Evolutionary conservation across 805 yeast species (phyloP).

Genomic region (Nematodospora valgi): DNA sequence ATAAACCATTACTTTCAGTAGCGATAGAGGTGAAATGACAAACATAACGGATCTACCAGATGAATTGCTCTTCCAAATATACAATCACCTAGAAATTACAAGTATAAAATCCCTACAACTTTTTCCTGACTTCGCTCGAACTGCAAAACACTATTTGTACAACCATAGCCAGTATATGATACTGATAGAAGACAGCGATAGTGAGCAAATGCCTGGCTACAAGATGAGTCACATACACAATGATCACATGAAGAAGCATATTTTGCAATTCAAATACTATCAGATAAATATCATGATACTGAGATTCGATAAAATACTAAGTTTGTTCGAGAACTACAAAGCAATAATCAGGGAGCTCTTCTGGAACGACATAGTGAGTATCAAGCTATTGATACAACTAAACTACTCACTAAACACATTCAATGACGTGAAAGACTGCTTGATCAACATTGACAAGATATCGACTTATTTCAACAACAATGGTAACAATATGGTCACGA

Average conservation of each 20-base stretch:
- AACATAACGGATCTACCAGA: constrained; percentile 12
- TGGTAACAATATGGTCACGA: constrained; percentile 4
- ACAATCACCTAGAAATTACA: constrained; percentile 3
- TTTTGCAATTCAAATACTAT: constrained; percentile 6
- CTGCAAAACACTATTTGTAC: neutral
- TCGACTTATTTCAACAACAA: constrained; percentile 6
- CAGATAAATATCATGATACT: constrained; percentile 7
- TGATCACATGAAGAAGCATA: constrained; percentile 3
- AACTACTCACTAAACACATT: constrained; percentile 10
- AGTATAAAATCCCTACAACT: constrained; percentile 7
- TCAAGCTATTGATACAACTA: constrained; percentile 8
- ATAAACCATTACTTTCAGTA: too few relatives aligned
- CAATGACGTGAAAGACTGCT: constrained; percentile 11
- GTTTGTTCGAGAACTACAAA: constrained; percentile 3
- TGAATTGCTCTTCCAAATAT: constrained; percentile 7
- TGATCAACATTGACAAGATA: constrained; percentile 8
- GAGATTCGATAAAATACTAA: constrained; percentile 6
- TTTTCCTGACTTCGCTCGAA: neutral
- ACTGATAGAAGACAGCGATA: constrained; percentile 2
- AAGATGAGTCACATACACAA: neutral
- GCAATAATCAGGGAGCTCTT: constrained; percentile 4
- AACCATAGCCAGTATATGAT: constrained; percentile 4
- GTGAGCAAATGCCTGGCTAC: constrained; percentile 1
- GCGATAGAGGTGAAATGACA: too few relatives aligned
- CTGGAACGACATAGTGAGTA: neutral